phyloP scores from a whole-genome alignment of 1,139 yeast genomes.

The Scheffersomyces parashehatae region DNA sequence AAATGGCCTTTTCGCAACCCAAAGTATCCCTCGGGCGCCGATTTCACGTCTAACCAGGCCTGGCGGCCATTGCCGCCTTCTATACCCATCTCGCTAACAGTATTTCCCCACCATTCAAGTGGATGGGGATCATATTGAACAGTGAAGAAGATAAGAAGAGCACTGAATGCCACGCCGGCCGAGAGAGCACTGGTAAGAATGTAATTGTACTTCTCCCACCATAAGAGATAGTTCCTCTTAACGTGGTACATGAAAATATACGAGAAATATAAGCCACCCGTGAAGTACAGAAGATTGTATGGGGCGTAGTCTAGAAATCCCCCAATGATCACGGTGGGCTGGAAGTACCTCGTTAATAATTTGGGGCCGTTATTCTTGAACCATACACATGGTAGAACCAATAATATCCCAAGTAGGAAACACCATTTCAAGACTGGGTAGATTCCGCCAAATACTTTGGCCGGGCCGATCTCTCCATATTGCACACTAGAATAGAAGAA shows the following conservation, averaged over 20 bases:
- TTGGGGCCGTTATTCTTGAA: constrained; percentile 36
- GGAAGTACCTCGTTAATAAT: constrained; percentile 34
- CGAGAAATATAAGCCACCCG: constrained; percentile 51
- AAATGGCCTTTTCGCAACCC: constrained; percentile 41
- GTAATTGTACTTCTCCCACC: constrained; percentile 72
- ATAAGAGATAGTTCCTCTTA: constrained; percentile 46
- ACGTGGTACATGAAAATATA: constrained; percentile 54
- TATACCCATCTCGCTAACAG: constrained; percentile 39
- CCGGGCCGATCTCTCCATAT: constrained; percentile 71
- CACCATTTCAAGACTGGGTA: constrained; percentile 53
- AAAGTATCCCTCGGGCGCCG: constrained; percentile 47
- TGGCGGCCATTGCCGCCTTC: constrained; percentile 38
- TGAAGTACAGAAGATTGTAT: constrained; percentile 54
- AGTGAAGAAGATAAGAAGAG: constrained; percentile 55
- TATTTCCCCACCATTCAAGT: constrained; percentile 64
- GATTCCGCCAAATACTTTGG: constrained; percentile 48
- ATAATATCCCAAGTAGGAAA: constrained; percentile 53
- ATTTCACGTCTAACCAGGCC: constrained; percentile 33
- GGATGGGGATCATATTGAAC: constrained; percentile 45
- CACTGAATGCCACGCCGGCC: constrained; percentile 62
- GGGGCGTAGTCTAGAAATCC: constrained; percentile 54
- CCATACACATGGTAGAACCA: constrained; percentile 44
- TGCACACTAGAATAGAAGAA: constrained; percentile 55
- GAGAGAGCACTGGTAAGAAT: constrained; percentile 53
- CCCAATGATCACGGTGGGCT: constrained; percentile 50